Base-by-base conservation (phyloP, 2,329 filamentous ascomycete genomes). In the Didymella lethalis region DNA sequence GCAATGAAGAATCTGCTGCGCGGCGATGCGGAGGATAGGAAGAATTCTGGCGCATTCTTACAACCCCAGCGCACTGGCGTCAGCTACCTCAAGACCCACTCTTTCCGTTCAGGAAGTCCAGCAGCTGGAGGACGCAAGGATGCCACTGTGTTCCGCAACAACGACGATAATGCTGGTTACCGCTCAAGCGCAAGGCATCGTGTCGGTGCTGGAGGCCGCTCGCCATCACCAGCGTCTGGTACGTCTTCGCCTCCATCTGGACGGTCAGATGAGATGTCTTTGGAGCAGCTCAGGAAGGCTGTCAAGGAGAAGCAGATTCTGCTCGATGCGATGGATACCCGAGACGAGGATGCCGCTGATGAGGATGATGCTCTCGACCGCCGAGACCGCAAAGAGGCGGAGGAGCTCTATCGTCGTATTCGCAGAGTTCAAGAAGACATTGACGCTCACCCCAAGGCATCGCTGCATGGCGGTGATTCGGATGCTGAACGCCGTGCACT, bases 11-110 rank as follows among this genome's bases (percentile, higher is more conserved):
- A 88, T 18, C 85, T 98, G 79, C 85, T 99, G 26, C 90, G 90
- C 53, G 88, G 94, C 70, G 94, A 98, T 79, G 96, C 95, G 0
- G 92, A 97, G 71, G 86, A 88, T 58, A 87, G 95, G 43, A 97
- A 97, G 82, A 90, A 88, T 63, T 92, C 92, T 1, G 94, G 95
- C 3, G 94, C 94, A 8, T 90, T 93, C 68, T 82, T 99, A 61
- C 88, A 98, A 60, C 94, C 95, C 4, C 95, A 98, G 75, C 93
- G 92, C 79, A 98, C 95, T 11, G 95, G 95, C n/a, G 93, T 99
- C 18, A 98, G 94, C 79, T 98, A 98, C 71, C 85, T 98, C 69
- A 99, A 99, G 80, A 93, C 87, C 54, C 94, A 96, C 68, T 99
- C 95, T 0, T 96, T 99, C 83, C 87, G 89, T 57, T 86, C 87